Conservation (phyloP, 2,329 filamentous ascomycete genomes). For the Botryosphaeria dothidea region DNA sequence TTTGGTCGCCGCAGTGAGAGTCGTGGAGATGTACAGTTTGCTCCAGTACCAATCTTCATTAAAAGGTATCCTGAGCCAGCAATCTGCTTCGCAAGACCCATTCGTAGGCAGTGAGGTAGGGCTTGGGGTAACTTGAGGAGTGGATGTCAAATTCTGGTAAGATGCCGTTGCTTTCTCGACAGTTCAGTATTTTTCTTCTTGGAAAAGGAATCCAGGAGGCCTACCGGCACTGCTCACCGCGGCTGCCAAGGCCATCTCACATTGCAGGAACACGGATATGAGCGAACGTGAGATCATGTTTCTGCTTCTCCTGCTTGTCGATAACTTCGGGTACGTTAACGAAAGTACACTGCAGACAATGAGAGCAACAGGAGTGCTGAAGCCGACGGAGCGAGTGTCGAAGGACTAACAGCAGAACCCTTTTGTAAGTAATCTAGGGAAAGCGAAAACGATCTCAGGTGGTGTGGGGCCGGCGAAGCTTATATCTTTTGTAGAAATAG, state of each 20-base stretch:
- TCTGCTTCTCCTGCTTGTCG: neutral
- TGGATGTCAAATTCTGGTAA: neutral
- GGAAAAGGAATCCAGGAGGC: no score
- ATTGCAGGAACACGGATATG: neutral
- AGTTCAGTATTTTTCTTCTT: neutral
- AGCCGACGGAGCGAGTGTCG: neutral
- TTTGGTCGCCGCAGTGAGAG: conserved; percentile 20
- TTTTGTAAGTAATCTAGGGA: neutral
- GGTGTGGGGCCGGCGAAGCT: neutral
- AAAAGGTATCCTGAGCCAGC: neutral
- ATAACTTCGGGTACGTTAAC: neutral
- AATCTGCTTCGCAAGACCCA: neutral
- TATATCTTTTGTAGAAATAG: neutral
- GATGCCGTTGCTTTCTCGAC: neutral
- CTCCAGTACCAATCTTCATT: conserved; percentile 15
- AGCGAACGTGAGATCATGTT: neutral
- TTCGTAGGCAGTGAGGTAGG: neutral
- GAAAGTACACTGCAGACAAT: neutral
- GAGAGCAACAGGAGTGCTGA: neutral
- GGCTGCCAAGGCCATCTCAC: neutral
- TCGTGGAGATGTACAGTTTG: conserved; percentile 11
- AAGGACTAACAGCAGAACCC: neutral
- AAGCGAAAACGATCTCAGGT: neutral
- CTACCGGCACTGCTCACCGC: neutral
- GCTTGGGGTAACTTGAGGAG: neutral